phyloP scores from a whole-genome alignment of 2,329 filamentous ascomycete genomes.

The Neopestalotiopsis sp. region DNA sequence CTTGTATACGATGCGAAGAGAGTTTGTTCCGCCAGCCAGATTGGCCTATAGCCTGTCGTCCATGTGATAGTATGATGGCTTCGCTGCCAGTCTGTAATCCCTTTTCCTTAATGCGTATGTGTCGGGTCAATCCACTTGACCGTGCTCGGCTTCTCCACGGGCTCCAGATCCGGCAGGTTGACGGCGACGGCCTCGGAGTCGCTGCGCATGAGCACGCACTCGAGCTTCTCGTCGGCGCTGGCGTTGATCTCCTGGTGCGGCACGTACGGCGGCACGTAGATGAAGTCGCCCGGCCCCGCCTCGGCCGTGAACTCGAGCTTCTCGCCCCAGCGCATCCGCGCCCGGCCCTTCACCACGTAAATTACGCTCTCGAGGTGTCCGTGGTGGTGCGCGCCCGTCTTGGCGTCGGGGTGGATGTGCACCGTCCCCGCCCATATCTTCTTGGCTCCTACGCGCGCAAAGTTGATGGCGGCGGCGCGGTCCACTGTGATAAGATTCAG shows the following conservation, averaged over 20 bases:
- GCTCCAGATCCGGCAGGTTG: constrained; percentile 47
- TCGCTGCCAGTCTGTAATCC: neutral
- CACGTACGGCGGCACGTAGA: constrained; percentile 49
- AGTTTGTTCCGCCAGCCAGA: too few species aligned
- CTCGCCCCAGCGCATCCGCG: constrained; percentile 50
- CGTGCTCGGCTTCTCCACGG: constrained; percentile 45
- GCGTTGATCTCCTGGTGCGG: constrained; percentile 63
- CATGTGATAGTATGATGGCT: too few species aligned
- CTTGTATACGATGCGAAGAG: too few species aligned
- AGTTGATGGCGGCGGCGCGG: constrained; percentile 48
- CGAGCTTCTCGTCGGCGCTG: constrained; percentile 78
- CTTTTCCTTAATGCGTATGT: constrained; percentile 32
- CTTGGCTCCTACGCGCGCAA: constrained; percentile 46
- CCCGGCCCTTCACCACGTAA: constrained; percentile 48
- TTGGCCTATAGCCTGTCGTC: too few species aligned
- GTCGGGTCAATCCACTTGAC: constrained; percentile 52
- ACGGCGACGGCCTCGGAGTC: constrained; percentile 45
- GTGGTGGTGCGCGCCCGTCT: constrained; percentile 50
- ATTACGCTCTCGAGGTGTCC: constrained; percentile 50
- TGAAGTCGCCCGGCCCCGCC: constrained; percentile 50
- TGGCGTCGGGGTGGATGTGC: constrained; percentile 47
- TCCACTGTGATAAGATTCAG: constrained; percentile 30
- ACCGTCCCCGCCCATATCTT: constrained; percentile 52
- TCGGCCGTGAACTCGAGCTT: constrained; percentile 48
- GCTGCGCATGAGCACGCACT: constrained; percentile 72